Conservation (phyloP, 352 stramenopile genomes). For the Stramenopiles sp. region DNA sequence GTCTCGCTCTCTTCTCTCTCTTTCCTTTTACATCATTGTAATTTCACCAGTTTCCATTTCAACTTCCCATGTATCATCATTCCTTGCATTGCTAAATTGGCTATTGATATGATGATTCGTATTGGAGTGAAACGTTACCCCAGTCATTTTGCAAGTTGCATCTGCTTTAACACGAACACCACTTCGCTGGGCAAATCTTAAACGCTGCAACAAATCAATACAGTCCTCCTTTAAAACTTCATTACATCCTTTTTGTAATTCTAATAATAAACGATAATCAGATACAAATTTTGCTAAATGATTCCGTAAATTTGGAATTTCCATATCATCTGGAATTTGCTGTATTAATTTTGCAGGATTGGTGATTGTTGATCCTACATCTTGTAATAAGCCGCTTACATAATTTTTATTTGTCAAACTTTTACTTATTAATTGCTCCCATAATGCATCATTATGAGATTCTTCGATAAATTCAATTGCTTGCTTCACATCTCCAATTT, state of each 20-base stretch:
- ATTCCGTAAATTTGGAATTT: constrained; percentile 1
- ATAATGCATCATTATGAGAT: too few species aligned
- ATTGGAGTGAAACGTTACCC: too few species aligned
- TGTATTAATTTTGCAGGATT: constrained; percentile 10
- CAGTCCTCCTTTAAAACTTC: constrained; percentile 3
- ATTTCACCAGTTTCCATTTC: too few species aligned
- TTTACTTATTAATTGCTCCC: constrained; percentile 6
- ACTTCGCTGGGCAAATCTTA: too few species aligned
- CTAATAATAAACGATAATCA: constrained; percentile 8
- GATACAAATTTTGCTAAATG: constrained; percentile 13
- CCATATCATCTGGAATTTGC: constrained; percentile 11
- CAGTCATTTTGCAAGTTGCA: too few species aligned
- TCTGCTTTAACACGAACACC: too few species aligned
- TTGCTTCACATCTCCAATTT: constrained; percentile 13
- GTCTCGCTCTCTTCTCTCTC: too few species aligned
- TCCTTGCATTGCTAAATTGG: too few species aligned
- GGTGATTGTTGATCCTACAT: constrained; percentile 6
- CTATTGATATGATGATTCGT: too few species aligned
- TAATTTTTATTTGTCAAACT: constrained; percentile 4
- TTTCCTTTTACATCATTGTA: too few species aligned
- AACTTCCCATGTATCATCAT: too few species aligned
- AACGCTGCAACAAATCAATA: background rate
- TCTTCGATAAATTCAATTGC: constrained; percentile 16
- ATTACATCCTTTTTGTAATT: background rate
- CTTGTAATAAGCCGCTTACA: constrained; percentile 10